Evolutionary conservation across 805 yeast genomes (phyloP), one percentile per base, ranked within the genome.

Genomic region (Yarrowia sp.): DNA sequence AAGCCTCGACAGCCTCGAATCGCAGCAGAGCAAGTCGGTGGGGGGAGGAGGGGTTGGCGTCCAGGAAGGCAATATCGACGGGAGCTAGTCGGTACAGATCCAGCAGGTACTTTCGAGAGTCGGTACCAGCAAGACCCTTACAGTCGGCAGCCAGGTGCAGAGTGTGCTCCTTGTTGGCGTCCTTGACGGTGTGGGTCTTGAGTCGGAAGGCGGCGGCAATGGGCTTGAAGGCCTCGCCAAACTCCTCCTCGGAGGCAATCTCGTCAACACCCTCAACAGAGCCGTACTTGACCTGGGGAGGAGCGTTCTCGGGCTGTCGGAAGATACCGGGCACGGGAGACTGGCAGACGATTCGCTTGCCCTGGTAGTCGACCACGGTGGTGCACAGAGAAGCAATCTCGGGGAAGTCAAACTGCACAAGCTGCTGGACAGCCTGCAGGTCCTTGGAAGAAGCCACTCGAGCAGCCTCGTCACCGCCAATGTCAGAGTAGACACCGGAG

Each of bases 241-340:
- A 89, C 15, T 82, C 80, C 16, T 79, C 79, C 72, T 86, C 86
- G 50, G 82, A 78, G 43, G 83, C 81, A 67, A 91, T 79, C 49
- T 79, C 78, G 14, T 82, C 79, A 16, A 80, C 81, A 69, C 85
- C 89, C 70, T 90, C 92, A 55, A 89, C 86, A 64, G 82, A 83
- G 68, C 98, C 98, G 75, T 93, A 91, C 10, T 82, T 83, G 63
- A 92, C 90, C 74, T 84, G 86, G 68, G 82, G 83, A 19, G 75
- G 78, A 48, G 79, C 73, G 48, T 82, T 76, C 41, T 74, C 75
- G 50, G 61, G 52, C 70, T 78, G 79, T 68, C 85, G 81, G 77
- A 90, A 88, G 69, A 90, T 86, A 70, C 98, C 98, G 15, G 99
- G 99, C 53, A 94, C 97, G 12, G 97, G 97, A 14, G 97, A 91